Evolutionary conservation across 1,139 yeast genomes (phyloP), one percentile per base, ranked within the genome.

Genomic region (Debaryomycetaceae sp.): DNA sequence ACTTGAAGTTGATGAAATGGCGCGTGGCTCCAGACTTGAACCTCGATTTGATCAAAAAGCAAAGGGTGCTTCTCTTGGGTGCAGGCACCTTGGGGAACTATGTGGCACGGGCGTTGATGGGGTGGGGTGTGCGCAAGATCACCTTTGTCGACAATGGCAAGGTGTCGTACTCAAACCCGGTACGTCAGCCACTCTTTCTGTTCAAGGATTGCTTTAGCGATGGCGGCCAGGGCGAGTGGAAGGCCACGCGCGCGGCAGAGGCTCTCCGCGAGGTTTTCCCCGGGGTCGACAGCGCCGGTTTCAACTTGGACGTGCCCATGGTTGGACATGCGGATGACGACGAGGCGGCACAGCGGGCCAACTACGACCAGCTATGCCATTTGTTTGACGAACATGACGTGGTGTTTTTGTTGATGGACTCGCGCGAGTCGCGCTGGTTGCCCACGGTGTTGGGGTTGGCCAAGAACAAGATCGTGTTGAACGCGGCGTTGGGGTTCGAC

Each of bases 11-110:
- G 27, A 93, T 91, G 98, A 88, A 88, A 53, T 91, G 99, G 99
- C 70, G 98, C 43, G 74, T 91, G 18, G 89, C 88, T 1, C 97
- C 98, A 0, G 71, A 76, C 7, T 52, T 91, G 5, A 72, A 91
- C 46, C 63, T 91, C 31, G 88, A 83, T 5, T 50, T 60, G 2
- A 63, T 91, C 16, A 74, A 75, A 40, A 39, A 57, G 10, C 73
- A 81, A 16, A 78, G 69, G 40, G 83, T 89, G 22, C 57, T 91
- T 27, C 61, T 91, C 12, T 65, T 91, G n/a, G 99, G 99, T 0
- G 85, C 98, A 0, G 99, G 99, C 4, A 93, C 99, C 2, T 65
- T 93, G 10, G 99, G 98, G 0, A 83, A 94, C 39, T 88, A 89
- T 49, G 93, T 91, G 7, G 75, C 95, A 0, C 64, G 99, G 36